These are phyloP conservation scores for Paratinospora sagittata DNA, from an alignment of 164 flowering plant species.

Conservation along the genomic window DNA sequence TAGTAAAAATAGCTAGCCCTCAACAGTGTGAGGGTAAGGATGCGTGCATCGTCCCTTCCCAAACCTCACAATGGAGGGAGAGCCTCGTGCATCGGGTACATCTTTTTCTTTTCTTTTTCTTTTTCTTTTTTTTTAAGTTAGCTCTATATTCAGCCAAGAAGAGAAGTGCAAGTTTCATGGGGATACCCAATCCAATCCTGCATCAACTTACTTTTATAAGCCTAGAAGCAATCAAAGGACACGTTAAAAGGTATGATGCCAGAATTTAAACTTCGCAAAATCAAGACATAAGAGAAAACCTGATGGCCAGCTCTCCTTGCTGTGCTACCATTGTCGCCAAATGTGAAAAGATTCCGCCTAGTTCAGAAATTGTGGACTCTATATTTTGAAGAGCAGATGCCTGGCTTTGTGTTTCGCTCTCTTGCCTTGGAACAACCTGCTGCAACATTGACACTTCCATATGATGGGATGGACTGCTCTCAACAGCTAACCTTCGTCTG, in stretches of 20 bases:
- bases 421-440: slow-evolving; percentile 74
- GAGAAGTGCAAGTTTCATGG: not conserved
- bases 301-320: slow-evolving; percentile 89
- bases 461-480: slow-evolving; percentile 50
- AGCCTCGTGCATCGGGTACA: no score
- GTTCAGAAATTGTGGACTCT: slow-evolving; percentile 86
- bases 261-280: not conserved
- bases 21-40: no score
- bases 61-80: no score
- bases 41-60: no score
- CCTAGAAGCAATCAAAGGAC: not conserved
- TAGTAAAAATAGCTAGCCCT: no score
- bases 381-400: slow-evolving; percentile 78
- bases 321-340: slow-evolving; percentile 87
- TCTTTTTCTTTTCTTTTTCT: no score
- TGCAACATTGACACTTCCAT: slow-evolving; percentile 80
- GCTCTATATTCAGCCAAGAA: not conserved
- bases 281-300: slow-evolving; percentile 31
- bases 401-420: slow-evolving; percentile 45
- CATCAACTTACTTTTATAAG: not conserved
- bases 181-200: not conserved
- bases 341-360: slow-evolving; percentile 78
- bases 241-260: not conserved
- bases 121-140: no score
- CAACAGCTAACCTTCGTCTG: slow-evolving; percentile 72